Evolutionary conservation across 306 rosid genomes (phyloP).

Genomic region (Cucurbita pepo): DNA sequence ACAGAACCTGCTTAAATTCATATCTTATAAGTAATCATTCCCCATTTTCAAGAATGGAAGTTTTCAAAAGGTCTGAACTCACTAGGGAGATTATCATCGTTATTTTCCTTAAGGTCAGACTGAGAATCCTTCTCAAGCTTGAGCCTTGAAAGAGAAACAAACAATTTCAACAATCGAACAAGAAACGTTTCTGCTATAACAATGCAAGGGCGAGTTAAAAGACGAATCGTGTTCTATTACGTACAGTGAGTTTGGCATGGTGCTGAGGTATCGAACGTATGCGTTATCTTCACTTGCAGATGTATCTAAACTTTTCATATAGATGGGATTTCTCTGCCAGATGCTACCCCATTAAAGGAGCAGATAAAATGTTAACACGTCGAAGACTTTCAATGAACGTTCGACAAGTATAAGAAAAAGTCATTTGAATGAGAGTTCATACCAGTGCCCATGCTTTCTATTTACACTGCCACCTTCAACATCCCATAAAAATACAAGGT

Average conservation of each 20-base stretch:
- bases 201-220: not conserved
- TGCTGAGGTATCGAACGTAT: slow-evolving; percentile 25
- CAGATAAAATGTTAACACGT: slow-evolving; percentile 4
- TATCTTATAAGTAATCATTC: not conserved
- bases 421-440: not conserved
- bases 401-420: not conserved
- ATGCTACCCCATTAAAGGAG: slow-evolving; percentile 35
- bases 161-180: slow-evolving; percentile 4
- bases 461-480: slow-evolving; percentile 25
- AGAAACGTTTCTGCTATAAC: not conserved
- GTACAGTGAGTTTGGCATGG: slow-evolving; percentile 30
- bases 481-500: slow-evolving; percentile 17
- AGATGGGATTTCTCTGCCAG: slow-evolving; percentile 36
- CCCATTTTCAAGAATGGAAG: not conserved
- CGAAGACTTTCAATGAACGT: not conserved
- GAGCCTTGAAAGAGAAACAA: too few species aligned
- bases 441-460: slow-evolving; percentile 64
- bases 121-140: not conserved
- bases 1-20: slow-evolving; percentile 25
- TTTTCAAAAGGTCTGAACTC: slow-evolving; percentile 13
- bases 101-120: slow-evolving; percentile 14
- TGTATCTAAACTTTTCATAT: slow-evolving; percentile 14
- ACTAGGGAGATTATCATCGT: slow-evolving; percentile 28
- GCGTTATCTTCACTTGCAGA: slow-evolving; percentile 22
- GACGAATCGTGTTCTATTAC: slow-evolving; percentile 11